phyloP scores from a whole-genome alignment of 176 grass and related monocot genomes.

The Oryza meridionalis region DNA sequence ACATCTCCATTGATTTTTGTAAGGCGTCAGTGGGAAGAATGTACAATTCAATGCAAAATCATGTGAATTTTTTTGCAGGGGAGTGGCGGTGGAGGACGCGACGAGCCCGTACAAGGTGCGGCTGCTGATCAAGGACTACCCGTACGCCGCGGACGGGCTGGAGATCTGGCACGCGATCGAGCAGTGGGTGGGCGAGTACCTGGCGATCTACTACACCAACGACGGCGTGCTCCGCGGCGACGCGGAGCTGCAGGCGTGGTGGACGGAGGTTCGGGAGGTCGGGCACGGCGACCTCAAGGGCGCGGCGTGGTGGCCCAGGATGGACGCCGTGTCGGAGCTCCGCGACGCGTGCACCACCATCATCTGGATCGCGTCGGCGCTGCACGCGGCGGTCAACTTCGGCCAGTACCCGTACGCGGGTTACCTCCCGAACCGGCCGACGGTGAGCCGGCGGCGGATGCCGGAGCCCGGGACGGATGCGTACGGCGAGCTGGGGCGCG shows the following conservation, averaged over 20 bases:
- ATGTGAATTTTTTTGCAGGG: conserved; percentile 28
- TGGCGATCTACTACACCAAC: conserved; percentile 67
- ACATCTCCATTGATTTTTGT: no score
- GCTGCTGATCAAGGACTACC: conserved; percentile 73
- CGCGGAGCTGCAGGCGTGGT: conserved; percentile 77
- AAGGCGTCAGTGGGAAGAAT: background rate
- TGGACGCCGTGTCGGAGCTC: conserved; percentile 58
- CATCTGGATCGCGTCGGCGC: conserved; percentile 83
- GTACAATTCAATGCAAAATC: background rate
- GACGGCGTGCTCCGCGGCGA: conserved; percentile 52
- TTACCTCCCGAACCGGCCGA: conserved; percentile 75
- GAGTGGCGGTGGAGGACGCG: conserved; percentile 57
- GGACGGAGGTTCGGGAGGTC: conserved; percentile 81
- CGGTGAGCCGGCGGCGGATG: conserved; percentile 71
- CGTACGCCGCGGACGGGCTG: conserved; percentile 76
- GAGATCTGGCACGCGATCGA: conserved; percentile 74
- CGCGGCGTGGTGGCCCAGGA: conserved; percentile 59
- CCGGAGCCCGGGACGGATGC: conserved; percentile 48
- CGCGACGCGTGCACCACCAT: conserved; percentile 64
- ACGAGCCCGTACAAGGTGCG: conserved; percentile 58
- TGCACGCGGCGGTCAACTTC: conserved; percentile 92
- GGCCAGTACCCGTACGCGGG: conserved; percentile 85
- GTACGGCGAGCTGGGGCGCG: conserved; percentile 53
- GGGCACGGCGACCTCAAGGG: conserved; percentile 86
- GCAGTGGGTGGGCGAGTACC: conserved; percentile 71